Conservation (phyloP, 768 basidiomycete genomes). For the Hypsizygus marmoreus region DNA sequence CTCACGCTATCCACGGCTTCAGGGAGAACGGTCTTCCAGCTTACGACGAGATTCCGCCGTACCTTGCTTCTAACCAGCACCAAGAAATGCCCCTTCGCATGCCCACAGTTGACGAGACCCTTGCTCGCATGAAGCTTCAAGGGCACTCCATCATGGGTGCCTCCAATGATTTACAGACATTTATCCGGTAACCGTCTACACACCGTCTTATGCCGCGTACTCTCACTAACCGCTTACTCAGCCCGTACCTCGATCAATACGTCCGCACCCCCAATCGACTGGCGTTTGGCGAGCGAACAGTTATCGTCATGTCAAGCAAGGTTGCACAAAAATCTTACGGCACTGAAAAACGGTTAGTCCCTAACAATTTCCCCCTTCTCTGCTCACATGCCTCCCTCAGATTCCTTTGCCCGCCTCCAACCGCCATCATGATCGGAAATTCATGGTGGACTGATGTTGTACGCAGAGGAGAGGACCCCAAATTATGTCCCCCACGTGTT, state of each 20-base stretch:
- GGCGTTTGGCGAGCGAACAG: conserved; percentile 88
- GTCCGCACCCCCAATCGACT: conserved; percentile 83
- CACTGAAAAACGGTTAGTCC: conserved; percentile 82
- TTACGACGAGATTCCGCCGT: conserved; percentile 63
- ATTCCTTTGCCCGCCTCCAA: conserved; percentile 92
- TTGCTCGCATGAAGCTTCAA: conserved; percentile 67
- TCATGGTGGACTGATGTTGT: conserved; percentile 90
- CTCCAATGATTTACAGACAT: conserved; percentile 76
- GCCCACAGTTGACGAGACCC: conserved; percentile 60
- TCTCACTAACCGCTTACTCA: conserved; percentile 32
- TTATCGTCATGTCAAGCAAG: conserved; percentile 97
- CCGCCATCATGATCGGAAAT: conserved; percentile 91
- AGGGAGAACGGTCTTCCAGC: conserved; percentile 51
- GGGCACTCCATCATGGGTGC: conserved; percentile 56
- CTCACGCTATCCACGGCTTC: conserved; percentile 69
- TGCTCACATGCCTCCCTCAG: conserved; percentile 33
- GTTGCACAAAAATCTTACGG: conserved; percentile 98
- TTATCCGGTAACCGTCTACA: conserved; percentile 66
- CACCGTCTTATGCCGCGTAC: conserved; percentile 12
- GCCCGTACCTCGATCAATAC: conserved; percentile 85
- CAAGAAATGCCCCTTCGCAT: conserved; percentile 63
- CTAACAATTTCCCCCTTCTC: neutral
- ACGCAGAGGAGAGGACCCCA: conserved; percentile 73
- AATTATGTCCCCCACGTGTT: conserved; percentile 77
- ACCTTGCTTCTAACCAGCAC: conserved; percentile 52